phyloP scores from a whole-genome alignment of 1,139 yeast species.

The Neolecta irregularis region DNA sequence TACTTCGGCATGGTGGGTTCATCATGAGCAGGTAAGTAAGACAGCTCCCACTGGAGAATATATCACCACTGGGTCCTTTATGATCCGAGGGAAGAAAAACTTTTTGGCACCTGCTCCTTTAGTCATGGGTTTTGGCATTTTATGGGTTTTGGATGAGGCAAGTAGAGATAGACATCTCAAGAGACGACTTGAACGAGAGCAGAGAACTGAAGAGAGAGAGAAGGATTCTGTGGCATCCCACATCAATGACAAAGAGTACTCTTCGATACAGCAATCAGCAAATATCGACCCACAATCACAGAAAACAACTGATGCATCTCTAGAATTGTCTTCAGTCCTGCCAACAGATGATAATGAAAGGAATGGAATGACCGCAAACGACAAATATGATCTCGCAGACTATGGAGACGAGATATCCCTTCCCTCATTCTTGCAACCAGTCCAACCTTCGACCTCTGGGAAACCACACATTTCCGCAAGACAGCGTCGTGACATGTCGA shows the following conservation, averaged over 20 bases:
- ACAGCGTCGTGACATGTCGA: conserved; percentile 9
- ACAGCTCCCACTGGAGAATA: conserved; percentile 49
- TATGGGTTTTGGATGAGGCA: conserved; percentile 54
- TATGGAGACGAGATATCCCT: conserved; percentile 4
- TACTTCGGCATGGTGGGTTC: conserved; percentile 18
- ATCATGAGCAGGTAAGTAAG: conserved; percentile 50
- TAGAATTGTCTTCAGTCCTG: no score
- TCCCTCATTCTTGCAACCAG: conserved; percentile 5
- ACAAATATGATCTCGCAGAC: conserved; percentile 9
- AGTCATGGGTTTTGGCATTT: conserved; percentile 77
- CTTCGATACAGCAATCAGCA: no score
- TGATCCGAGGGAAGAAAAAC: conserved; percentile 40
- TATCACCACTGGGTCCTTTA: conserved; percentile 49
- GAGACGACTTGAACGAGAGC: conserved; percentile 25
- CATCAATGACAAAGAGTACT: conserved; percentile 25
- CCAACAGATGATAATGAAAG: no score
- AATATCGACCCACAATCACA: no score
- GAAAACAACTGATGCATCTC: no score
- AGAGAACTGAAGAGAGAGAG: conserved; percentile 24
- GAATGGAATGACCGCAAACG: no score
- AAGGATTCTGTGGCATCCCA: conserved; percentile 38
- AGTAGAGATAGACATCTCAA: conserved; percentile 32
- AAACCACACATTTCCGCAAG: conserved; percentile 10
- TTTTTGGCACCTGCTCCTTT: conserved; percentile 67
- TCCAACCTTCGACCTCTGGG: background rate